Percentiles rank a stretch among this genome's conserved stretches.
Evolutionary conservation across 257 asterid species (phyloP).

Genomic region (Petunia secreta): DNA sequence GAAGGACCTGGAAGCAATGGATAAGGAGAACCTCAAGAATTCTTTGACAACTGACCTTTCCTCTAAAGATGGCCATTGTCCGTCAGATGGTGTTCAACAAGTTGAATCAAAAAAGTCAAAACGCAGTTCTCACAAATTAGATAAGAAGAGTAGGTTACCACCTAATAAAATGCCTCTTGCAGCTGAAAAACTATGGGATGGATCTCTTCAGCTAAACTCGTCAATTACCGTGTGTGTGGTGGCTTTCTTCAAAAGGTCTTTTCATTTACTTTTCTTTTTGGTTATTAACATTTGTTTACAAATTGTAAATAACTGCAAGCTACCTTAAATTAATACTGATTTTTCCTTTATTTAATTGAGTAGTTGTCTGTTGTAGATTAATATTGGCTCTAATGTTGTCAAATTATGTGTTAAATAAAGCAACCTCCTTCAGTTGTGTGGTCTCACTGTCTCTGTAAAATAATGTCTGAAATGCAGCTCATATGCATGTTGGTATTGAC

Average conservation of each 20-base stretch:
- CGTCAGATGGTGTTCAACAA: constrained; percentile 2
- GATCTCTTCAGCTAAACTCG: constrained; percentile 38
- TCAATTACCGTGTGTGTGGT: constrained; percentile 31
- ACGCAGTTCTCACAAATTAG: constrained; percentile 20
- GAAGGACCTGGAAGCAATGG: constrained; percentile 16
- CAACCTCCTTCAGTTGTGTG: background rate
- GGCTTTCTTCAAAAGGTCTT: constrained; percentile 46
- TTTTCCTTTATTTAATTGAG: constrained; percentile 11
- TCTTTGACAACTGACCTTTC: constrained; percentile 1
- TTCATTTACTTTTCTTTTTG: constrained; percentile 21
- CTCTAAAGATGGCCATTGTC: background rate
- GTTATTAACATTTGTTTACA: constrained; percentile 13
- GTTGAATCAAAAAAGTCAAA: constrained; percentile 17
- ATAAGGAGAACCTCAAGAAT: constrained; percentile 26
- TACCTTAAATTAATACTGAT: constrained; percentile 8
- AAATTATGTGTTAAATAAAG: background rate
- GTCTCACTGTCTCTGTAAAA: background rate
- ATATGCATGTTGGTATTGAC: background rate
- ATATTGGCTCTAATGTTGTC: constrained; percentile 12
- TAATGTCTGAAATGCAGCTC: constrained; percentile 6
- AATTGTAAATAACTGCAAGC: constrained; percentile 5
- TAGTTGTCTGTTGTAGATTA: constrained; percentile 11
- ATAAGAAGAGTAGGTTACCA: constrained; percentile 19
- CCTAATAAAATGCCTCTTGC: constrained; percentile 26
- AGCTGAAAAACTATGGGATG: constrained; percentile 43